Conservation (phyloP, 495 filamentous ascomycete genomes). For the Durotheca rogersii region DNA sequence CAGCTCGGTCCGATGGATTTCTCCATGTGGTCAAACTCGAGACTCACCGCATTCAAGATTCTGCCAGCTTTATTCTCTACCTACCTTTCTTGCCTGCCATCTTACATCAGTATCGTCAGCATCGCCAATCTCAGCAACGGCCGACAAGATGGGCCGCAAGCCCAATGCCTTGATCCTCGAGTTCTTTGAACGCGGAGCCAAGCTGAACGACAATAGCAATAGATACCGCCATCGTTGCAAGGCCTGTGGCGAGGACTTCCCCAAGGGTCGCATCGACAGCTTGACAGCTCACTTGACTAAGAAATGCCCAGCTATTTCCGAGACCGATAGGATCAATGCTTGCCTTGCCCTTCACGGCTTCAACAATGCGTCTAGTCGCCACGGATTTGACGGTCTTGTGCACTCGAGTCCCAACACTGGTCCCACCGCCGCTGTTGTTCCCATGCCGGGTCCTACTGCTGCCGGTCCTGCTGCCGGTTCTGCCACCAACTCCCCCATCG, state of each 20-base stretch:
- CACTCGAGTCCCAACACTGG: conserved; percentile 26
- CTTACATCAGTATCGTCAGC: too few species aligned
- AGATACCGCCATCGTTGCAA: conserved; percentile 87
- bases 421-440: background rate
- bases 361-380: conserved; percentile 42
- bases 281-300: conserved; percentile 75
- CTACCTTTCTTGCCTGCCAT: too few species aligned
- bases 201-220: conserved; percentile 81
- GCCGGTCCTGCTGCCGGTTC: conserved; percentile 5
- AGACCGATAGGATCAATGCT: conserved; percentile 66
- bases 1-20: background rate
- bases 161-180: conserved; percentile 79
- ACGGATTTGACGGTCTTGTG: conserved; percentile 28
- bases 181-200: conserved; percentile 79
- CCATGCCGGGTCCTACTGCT: background rate
- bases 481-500: conserved; percentile 34
- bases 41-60: conserved; percentile 35
- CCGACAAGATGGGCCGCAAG: conserved; percentile 68
- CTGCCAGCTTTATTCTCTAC: conserved; percentile 34
- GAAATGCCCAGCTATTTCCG: conserved; percentile 72
- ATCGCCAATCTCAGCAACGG: too few species aligned
- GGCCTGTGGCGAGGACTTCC: conserved; percentile 78
- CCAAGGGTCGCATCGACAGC: conserved; percentile 80
- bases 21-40: conserved; percentile 21
- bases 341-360: conserved; percentile 52